Percentiles rank a stretch among this genome's conserved stretches.
These are phyloP conservation scores for Leishmania aethiopica DNA, from an alignment of 208 protist genomes.

Conservation along the genomic window DNA sequence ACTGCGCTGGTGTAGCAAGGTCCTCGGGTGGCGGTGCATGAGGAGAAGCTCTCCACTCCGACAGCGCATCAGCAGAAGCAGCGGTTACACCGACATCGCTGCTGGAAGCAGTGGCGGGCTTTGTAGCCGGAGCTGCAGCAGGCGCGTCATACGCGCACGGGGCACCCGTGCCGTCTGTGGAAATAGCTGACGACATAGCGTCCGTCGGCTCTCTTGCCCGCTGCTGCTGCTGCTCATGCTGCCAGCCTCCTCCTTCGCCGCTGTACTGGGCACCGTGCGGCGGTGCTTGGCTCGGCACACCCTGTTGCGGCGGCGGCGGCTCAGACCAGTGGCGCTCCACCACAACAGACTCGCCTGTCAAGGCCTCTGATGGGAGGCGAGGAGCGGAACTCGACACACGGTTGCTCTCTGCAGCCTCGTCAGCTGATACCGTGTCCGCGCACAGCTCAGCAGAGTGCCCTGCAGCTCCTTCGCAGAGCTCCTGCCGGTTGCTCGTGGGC, in stretches of 20 bases:
- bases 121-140: neutral
- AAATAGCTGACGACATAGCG: neutral
- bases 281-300: neutral
- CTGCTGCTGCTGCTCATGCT: neutral
- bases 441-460: neutral
- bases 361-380: slow-evolving; percentile 1
- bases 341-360: neutral
- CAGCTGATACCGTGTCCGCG: neutral
- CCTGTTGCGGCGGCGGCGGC: neutral
- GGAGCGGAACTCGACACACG: neutral
- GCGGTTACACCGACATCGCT: neutral
- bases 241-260: neutral
- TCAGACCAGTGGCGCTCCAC: neutral
- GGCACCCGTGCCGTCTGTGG: neutral
- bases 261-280: neutral
- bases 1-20: neutral
- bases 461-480: neutral
- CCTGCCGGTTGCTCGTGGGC: neutral
- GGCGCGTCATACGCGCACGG: neutral
- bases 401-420: neutral
- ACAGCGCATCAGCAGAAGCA: neutral
- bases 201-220: neutral
- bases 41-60: neutral
- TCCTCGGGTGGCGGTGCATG: neutral
- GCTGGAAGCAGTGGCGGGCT: neutral